A percentile compares a stretch with the other conserved stretches of the same genome.
Conservation (phyloP, 352 stramenopile genomes). For the Thalassiosira sp. region DNA sequence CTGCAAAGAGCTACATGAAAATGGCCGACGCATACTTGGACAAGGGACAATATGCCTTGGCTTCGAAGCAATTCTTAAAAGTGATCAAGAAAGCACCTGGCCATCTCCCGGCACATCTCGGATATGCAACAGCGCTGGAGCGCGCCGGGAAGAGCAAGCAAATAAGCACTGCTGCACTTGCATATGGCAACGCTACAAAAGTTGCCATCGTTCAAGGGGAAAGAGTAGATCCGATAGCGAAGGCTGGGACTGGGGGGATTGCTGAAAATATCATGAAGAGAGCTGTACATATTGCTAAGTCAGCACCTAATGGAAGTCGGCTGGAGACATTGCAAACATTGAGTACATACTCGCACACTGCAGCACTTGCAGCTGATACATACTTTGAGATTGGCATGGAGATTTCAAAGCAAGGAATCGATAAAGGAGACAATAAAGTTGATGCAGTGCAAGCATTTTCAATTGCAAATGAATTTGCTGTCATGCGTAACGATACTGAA, state of each 20-base stretch:
- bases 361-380: constrained; percentile 36
- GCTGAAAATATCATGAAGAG: constrained; percentile 54
- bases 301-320: constrained; percentile 28
- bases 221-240: constrained; percentile 45
- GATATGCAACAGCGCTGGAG: constrained; percentile 59
- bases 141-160: constrained; percentile 51
- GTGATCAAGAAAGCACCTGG: constrained; percentile 59
- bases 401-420: constrained; percentile 23
- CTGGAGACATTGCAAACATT: constrained; percentile 35
- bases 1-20: constrained; percentile 66
- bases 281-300: constrained; percentile 46
- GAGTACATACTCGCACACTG: constrained; percentile 38
- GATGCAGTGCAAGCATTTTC: constrained; percentile 46
- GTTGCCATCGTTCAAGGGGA: constrained; percentile 51
- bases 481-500: constrained; percentile 43
- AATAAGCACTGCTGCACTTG: constrained; percentile 40
- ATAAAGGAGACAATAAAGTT: constrained; percentile 16
- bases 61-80: constrained; percentile 65
- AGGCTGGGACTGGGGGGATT: constrained; percentile 41
- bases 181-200: constrained; percentile 57
- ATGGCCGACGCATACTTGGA: constrained; percentile 64
- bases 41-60: constrained; percentile 51
- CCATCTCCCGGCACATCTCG: constrained; percentile 55
- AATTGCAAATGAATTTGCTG: constrained; percentile 51
- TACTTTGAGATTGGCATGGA: constrained; percentile 57